Base-by-base conservation (phyloP, 2,329 filamentous ascomycete species). In the Chaetoscypha palmicola region DNA sequence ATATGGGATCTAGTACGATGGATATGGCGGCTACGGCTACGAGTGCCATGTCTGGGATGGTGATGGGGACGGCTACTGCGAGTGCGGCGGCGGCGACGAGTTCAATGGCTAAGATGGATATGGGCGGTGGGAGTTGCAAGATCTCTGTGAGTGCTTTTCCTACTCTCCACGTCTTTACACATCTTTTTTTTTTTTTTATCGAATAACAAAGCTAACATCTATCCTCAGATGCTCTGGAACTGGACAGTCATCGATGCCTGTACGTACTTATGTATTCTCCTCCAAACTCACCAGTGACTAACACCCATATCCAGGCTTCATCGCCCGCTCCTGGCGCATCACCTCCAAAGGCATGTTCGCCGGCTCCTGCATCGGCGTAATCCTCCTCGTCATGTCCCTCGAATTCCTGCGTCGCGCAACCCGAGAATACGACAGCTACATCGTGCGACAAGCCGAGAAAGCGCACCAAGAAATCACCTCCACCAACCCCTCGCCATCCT, bases 151-250 rank as follows among this genome's bases (percentile, higher is more conserved):
- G 45, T 42, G n/a, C 5, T 20, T 20, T 11, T 14, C 21, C n/a
- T n/a, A n/a, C n/a, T n/a, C n/a, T n/a, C n/a, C n/a, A n/a, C n/a
- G n/a, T n/a, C n/a, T n/a, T n/a, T n/a, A n/a, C n/a, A n/a, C n/a
- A n/a, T n/a, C n/a, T n/a, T n/a, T n/a, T n/a, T n/a, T n/a, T n/a
- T n/a, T n/a, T n/a, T n/a, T n/a, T n/a, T n/a, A n/a, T n/a, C n/a
- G n/a, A n/a, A n/a, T n/a, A n/a, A n/a, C n/a, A n/a, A n/a, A n/a
- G n/a, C n/a, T n/a, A n/a, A n/a, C n/a, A n/a, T n/a, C n/a, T n/a
- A n/a, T n/a, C n/a, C n/a, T n/a, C 34, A 86, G 81, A 89, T 88
- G 84, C 68, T 86, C 32, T 88, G 83, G 82, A 89, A 88, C 63
- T 86, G 82, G 81, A 71, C 83, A 62, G 83, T 80, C 2, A 68